Conservation (phyloP, 2,329 filamentous ascomycete genomes). For the Periconia macrospinosa region DNA sequence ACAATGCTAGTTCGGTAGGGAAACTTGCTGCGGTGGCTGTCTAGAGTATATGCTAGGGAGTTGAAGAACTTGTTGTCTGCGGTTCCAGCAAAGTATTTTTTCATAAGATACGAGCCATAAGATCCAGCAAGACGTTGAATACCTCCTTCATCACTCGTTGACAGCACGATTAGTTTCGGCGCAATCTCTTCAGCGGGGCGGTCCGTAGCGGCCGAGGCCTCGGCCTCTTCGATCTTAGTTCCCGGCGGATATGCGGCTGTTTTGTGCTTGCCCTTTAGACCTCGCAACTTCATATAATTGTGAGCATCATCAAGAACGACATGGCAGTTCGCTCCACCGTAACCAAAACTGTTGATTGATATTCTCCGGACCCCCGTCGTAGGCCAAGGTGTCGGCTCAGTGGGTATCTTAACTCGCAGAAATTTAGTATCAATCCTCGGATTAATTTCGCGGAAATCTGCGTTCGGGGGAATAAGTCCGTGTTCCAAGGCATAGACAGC, state of each 20-base stretch:
- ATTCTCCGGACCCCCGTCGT: background rate
- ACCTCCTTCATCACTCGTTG: background rate
- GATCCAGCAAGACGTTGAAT: background rate
- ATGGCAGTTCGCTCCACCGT: slow-evolving; percentile 17
- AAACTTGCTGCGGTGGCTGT: background rate
- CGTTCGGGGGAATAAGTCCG: slow-evolving; percentile 30
- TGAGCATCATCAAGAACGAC: slow-evolving; percentile 11
- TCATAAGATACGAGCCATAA: background rate
- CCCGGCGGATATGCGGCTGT: background rate
- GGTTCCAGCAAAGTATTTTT: background rate
- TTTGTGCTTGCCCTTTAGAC: background rate
- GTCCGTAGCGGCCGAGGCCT: background rate
- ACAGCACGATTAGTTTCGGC: background rate
- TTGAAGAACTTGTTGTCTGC: background rate
- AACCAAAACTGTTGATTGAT: slow-evolving; percentile 17
- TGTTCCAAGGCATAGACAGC: slow-evolving; percentile 43
- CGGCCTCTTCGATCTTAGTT: background rate
- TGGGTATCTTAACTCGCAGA: slow-evolving; percentile 3
- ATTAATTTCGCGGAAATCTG: slow-evolving; percentile 11
- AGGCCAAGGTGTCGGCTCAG: slow-evolving; percentile 12
- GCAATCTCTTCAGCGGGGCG: background rate
- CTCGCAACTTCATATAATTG: background rate
- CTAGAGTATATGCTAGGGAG: background rate
- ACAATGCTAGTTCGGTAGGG: background rate
- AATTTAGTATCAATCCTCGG: slow-evolving; percentile 6